Evolutionary conservation across 208 protist species (phyloP).

Genomic region (Trypanosoma congolense): DNA sequence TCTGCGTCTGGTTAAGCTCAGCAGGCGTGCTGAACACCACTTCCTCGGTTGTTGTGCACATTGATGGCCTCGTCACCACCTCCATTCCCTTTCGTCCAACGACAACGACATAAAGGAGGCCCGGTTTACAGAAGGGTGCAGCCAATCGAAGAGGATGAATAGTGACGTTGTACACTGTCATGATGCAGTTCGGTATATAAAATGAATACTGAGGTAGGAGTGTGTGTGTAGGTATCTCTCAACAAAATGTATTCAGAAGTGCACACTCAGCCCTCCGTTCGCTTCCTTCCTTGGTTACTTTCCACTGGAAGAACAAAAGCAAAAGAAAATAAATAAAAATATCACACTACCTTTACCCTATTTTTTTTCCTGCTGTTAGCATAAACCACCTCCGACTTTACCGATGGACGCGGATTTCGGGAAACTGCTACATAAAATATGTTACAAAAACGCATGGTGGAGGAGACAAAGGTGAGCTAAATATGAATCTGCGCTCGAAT

Average conservation of each 20-base stretch:
- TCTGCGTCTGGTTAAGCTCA: conserved; percentile 34
- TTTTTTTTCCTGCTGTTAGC: conserved; percentile 4
- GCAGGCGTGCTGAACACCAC: conserved; percentile 62
- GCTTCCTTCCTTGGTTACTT: neutral
- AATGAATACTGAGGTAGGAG: neutral
- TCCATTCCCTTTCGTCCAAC: conserved; percentile 73
- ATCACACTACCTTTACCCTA: conserved; percentile 2
- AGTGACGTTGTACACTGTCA: conserved; percentile 74
- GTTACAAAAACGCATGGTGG: too few species aligned
- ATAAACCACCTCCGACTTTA: too few species aligned
- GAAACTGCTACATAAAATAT: too few species aligned
- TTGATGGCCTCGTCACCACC: conserved; percentile 53
- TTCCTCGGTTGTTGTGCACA: conserved; percentile 54
- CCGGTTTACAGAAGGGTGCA: conserved; percentile 66
- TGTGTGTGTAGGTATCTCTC: neutral
- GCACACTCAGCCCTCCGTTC: neutral
- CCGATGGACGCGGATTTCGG: too few species aligned
- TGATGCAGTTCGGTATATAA: conserved; percentile 5
- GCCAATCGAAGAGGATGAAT: conserved; percentile 70
- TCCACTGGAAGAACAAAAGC: conserved; percentile 11
- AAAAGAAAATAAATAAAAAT: conserved; percentile 8
- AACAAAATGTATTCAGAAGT: neutral
- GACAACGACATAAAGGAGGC: conserved; percentile 61
- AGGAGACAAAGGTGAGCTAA: too few species aligned
- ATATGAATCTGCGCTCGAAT: too few species aligned